Evolutionary conservation across 345 rosid species (phyloP).

Genomic region (thale cress (Arabidopsis thaliana)): DNA sequence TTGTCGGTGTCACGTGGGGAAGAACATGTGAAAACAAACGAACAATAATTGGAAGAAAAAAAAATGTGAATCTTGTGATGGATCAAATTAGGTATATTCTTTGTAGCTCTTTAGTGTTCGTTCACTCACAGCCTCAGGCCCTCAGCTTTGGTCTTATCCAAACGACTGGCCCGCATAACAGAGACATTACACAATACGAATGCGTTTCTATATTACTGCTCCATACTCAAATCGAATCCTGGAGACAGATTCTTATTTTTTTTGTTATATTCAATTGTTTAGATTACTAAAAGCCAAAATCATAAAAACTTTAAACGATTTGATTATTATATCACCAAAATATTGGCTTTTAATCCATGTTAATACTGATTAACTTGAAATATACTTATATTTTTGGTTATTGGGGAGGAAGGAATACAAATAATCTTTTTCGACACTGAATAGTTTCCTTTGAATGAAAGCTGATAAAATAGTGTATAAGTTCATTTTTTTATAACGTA

Average conservation of each 20-base stretch:
- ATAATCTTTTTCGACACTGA: too few relatives aligned
- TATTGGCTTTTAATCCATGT: background rate
- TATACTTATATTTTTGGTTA: too few relatives aligned
- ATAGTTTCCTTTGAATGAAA: too few relatives aligned
- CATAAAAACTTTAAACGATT: background rate
- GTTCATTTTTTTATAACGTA: too few relatives aligned
- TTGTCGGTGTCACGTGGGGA: constrained; percentile 29
- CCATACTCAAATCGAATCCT: constrained; percentile 15
- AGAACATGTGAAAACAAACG: background rate
- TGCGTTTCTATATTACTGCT: background rate
- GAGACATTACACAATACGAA: background rate
- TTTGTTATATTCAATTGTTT: too few relatives aligned
- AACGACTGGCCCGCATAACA: constrained; percentile 10
- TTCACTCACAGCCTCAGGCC: constrained; percentile 15
- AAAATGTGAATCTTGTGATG: constrained; percentile 26
- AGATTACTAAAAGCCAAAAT: background rate
- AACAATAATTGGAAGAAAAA: constrained; percentile 14
- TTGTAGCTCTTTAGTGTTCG: constrained; percentile 11
- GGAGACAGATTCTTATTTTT: background rate
- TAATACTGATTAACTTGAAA: background rate
- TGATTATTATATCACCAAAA: background rate
- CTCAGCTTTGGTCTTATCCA: constrained; percentile 27
- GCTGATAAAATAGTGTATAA: too few relatives aligned
- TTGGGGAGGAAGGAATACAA: too few relatives aligned
- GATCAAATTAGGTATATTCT: constrained; percentile 34